Conservation (phyloP, 495 filamentous ascomycete genomes). For the Xylaria castorea region DNA sequence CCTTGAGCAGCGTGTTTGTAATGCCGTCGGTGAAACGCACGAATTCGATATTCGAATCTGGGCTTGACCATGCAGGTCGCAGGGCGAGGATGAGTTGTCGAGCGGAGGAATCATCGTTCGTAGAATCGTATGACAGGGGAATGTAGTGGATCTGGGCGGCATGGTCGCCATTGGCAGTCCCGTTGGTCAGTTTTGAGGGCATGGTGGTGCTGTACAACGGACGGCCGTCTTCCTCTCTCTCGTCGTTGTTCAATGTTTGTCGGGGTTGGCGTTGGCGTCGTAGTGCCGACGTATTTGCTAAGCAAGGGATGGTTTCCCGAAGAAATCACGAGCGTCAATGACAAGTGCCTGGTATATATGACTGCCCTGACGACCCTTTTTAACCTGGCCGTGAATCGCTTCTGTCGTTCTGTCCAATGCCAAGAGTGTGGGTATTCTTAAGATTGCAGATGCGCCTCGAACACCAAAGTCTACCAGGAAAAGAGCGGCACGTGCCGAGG, state of each 20-base stretch:
- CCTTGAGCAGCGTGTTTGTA: slow-evolving; percentile 94
- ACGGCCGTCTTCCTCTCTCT: neutral
- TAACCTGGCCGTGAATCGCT: neutral
- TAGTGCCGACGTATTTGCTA: neutral
- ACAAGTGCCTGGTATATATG: neutral
- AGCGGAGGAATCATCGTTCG: slow-evolving; percentile 77
- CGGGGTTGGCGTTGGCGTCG: neutral
- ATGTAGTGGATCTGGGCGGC: slow-evolving; percentile 60
- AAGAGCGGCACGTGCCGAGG: slow-evolving; percentile 25
- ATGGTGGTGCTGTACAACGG: slow-evolving; percentile 28
- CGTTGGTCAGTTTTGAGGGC: slow-evolving; percentile 31
- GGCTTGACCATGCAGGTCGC: slow-evolving; percentile 80
- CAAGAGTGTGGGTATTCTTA: slow-evolving; percentile 23
- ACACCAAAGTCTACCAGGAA: neutral
- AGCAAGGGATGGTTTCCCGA: neutral
- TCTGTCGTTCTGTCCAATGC: neutral
- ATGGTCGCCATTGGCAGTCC: slow-evolving; percentile 29
- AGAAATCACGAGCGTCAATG: slow-evolving; percentile 1
- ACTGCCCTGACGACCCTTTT: neutral
- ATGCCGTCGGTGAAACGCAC: slow-evolving; percentile 95
- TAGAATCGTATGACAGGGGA: slow-evolving; percentile 75
- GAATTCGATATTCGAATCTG: slow-evolving; percentile 81
- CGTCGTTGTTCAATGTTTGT: neutral
- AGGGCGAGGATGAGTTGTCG: slow-evolving; percentile 79
- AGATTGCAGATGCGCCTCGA: slow-evolving; percentile 24